Percentiles rank a stretch among this genome's conserved stretches.
These are phyloP conservation scores for Salix arbutifolia DNA, from an alignment of 345 rosid species.

Conservation along the genomic window DNA sequence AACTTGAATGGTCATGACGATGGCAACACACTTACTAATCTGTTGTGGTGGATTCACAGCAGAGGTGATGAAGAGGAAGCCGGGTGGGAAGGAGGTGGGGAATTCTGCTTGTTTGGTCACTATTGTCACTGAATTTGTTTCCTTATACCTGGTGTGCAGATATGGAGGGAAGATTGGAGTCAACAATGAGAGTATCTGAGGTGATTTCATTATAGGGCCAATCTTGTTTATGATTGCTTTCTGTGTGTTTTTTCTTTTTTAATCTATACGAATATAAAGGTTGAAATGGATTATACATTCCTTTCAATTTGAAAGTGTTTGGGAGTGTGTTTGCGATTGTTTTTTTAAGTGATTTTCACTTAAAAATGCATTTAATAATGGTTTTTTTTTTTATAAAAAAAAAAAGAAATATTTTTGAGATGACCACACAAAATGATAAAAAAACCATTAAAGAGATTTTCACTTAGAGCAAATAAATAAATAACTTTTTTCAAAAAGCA, in stretches of 20 bases:
- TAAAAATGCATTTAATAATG: too few species aligned
- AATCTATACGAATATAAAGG: neutral
- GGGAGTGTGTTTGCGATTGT: too few species aligned
- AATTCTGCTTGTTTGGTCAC: slow-evolving; percentile 64
- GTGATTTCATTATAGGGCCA: neutral
- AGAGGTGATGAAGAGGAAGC: slow-evolving; percentile 41
- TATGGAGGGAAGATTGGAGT: neutral
- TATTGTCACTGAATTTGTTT: slow-evolving; percentile 49
- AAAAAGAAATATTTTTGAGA: too few species aligned
- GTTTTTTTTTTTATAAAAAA: too few species aligned
- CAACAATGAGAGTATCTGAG: neutral
- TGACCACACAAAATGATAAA: too few species aligned
- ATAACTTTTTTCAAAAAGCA: too few species aligned
- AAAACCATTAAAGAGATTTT: too few species aligned
- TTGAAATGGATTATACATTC: neutral
- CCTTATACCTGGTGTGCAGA: neutral
- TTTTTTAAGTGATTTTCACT: too few species aligned
- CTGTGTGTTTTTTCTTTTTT: neutral
- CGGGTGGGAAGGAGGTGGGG: slow-evolving; percentile 42
- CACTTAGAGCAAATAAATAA: too few species aligned
- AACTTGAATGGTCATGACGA: slow-evolving; percentile 57
- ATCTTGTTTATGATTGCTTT: neutral
- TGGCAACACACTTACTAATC: slow-evolving; percentile 74
- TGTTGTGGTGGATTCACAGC: slow-evolving; percentile 91
- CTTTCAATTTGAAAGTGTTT: neutral